Evolutionary conservation across 805 yeast genomes (phyloP).

Genomic region (Yamadazyma philogaea): DNA sequence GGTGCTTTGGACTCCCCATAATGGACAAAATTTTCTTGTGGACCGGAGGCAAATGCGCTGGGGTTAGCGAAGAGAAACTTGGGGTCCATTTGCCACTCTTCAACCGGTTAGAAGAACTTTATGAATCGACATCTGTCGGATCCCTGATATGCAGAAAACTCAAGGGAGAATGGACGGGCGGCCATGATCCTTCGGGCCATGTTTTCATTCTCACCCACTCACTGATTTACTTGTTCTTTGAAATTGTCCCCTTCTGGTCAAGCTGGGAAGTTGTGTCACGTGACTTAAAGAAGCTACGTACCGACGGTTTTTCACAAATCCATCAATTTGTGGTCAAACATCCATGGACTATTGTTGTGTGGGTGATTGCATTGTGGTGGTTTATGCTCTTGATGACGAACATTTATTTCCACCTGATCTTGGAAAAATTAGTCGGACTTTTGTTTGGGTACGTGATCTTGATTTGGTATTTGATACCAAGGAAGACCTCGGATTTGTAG

Average conservation of each 20-base stretch:
- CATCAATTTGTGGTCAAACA: slow-evolving; percentile 14
- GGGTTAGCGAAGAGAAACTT: slow-evolving; percentile 17
- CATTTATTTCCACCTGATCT: slow-evolving; percentile 76
- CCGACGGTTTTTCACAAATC: not conserved
- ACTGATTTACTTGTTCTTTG: slow-evolving; percentile 63
- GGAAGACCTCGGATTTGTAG: not conserved
- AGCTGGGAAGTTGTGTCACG: slow-evolving; percentile 18
- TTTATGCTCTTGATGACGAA: slow-evolving; percentile 86
- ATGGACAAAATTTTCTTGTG: slow-evolving; percentile 80
- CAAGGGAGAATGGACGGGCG: slow-evolving; percentile 74
- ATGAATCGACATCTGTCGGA: slow-evolving; percentile 18
- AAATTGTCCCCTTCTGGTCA: slow-evolving; percentile 44
- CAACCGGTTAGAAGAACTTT: slow-evolving; percentile 9
- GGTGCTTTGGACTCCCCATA: slow-evolving; percentile 79
- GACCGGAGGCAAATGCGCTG: slow-evolving; percentile 80
- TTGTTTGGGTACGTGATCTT: slow-evolving; percentile 47
- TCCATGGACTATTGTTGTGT: slow-evolving; percentile 27
- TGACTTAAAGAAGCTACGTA: not conserved
- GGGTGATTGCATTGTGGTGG: slow-evolving; percentile 57
- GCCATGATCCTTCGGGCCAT: slow-evolving; percentile 97
- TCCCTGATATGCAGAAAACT: slow-evolving; percentile 35
- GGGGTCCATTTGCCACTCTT: slow-evolving; percentile 12
- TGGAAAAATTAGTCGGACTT: slow-evolving; percentile 73
- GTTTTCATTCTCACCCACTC: slow-evolving; percentile 73
- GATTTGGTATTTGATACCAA: slow-evolving; percentile 2